Evolutionary conservation across 1,139 yeast species (phyloP).

Genomic region (Neolecta irregularis): DNA sequence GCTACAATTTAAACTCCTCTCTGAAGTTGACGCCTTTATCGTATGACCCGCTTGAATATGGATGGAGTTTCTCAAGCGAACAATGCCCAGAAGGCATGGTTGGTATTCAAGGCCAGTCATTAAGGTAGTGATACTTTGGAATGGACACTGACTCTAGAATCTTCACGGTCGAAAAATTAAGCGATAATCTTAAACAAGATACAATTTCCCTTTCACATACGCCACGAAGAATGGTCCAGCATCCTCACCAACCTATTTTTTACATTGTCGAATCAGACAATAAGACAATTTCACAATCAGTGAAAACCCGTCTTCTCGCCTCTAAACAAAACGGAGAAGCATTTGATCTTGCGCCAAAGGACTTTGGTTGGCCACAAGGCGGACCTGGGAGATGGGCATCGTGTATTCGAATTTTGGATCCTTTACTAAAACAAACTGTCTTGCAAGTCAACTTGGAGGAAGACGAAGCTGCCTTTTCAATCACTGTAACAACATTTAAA

Average conservation of each 20-base stretch:
- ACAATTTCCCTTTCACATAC: constrained; percentile 34
- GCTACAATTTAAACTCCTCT: constrained; percentile 21
- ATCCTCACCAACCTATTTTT: constrained; percentile 20
- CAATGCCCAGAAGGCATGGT: constrained; percentile 50
- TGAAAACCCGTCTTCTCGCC: constrained; percentile 7
- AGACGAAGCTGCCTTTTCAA: constrained; percentile 32
- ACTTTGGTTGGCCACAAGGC: constrained; percentile 28
- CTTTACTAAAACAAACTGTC: constrained; percentile 25
- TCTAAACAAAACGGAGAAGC: constrained; percentile 18
- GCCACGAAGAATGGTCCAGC: constrained; percentile 34
- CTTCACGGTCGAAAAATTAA: constrained; percentile 41
- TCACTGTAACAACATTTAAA: constrained; percentile 26
- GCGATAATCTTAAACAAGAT: constrained; percentile 34
- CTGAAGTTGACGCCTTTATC: constrained; percentile 24
- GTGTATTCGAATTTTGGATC: constrained; percentile 38
- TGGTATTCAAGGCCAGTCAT: constrained; percentile 38
- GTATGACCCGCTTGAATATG: constrained; percentile 24
- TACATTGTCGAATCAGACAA: constrained; percentile 38
- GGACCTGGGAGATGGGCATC: constrained; percentile 33
- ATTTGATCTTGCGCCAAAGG: constrained; percentile 25
- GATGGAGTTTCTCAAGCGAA: constrained; percentile 45
- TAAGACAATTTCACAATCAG: constrained; percentile 23
- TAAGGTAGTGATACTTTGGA: constrained; percentile 21
- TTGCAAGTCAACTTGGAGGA: constrained; percentile 31
- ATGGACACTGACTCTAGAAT: too few relatives aligned